Conservation (phyloP, 768 basidiomycete genomes). For the Strobilomyces confusus region DNA sequence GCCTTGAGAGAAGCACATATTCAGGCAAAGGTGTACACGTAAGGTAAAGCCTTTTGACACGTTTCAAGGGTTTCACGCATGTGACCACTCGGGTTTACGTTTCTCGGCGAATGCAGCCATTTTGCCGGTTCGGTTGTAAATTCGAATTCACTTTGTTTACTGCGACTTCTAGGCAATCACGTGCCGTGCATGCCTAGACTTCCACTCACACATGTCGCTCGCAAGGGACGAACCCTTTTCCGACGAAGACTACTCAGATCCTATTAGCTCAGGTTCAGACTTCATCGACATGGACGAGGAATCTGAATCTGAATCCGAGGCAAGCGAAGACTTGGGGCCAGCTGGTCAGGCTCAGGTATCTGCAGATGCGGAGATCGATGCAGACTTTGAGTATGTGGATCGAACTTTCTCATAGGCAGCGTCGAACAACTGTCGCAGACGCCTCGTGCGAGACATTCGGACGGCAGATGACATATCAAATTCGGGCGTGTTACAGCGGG, state of each 20-base stretch:
- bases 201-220: too few species aligned
- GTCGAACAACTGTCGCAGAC: background rate
- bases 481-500: constrained; percentile 7
- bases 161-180: too few species aligned
- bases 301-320: constrained; percentile 8
- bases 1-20: background rate
- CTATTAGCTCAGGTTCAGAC: constrained; percentile 8
- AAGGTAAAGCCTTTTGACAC: background rate
- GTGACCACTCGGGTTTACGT: constrained; percentile 79
- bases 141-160: too few species aligned
- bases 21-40: background rate
- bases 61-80: constrained; percentile 40
- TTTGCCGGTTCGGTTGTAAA: too few species aligned
- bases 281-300: background rate
- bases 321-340: constrained; percentile 1
- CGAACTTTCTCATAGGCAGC: too few species aligned
- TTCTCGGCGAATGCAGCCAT: constrained; percentile 96
- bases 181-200: too few species aligned
- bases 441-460: constrained; percentile 6
- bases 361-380: constrained; percentile 14
- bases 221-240: constrained; percentile 2
- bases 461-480: constrained; percentile 12
- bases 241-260: constrained; percentile 8
- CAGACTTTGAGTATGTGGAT: constrained; percentile 20
- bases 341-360: constrained; percentile 1